A percentile compares a stretch with the other conserved stretches of the same genome.
phyloP scores from a whole-genome alignment of 305 asterid species.

The Fraxinus greggii region DNA sequence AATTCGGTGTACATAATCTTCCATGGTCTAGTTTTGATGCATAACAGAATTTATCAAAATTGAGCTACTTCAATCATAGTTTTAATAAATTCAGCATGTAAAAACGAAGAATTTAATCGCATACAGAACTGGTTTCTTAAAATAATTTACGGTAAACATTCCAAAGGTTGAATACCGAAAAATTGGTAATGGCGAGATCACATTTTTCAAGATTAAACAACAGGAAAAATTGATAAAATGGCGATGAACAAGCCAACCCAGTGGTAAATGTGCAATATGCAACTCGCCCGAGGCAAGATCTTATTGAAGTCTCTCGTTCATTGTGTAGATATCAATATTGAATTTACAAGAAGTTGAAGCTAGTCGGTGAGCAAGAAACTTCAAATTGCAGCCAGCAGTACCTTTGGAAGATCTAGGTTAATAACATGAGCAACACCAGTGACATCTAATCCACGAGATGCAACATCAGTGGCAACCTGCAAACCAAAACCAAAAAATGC shows the following conservation, averaged over 20 bases:
- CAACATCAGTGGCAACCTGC: conserved; percentile 96
- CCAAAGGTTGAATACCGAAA: not conserved
- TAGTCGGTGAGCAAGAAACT: conserved; percentile 21
- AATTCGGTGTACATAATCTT: conserved; percentile 86
- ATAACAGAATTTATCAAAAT: conserved; percentile 25
- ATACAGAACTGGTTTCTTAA: not conserved
- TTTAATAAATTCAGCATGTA: conserved; percentile 15
- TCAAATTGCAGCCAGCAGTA: conserved; percentile 31
- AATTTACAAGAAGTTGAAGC: not conserved
- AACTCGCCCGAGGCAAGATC: not conserved
- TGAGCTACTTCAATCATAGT: conserved; percentile 5
- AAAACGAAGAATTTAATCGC: conserved; percentile 4
- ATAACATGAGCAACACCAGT: conserved; percentile 89
- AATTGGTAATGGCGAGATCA: not conserved
- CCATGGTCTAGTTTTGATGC: conserved; percentile 62
- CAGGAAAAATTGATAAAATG: not conserved
- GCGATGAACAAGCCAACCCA: not conserved
- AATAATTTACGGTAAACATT: not conserved
- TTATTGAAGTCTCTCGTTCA: not conserved
- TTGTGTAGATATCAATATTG: not conserved
- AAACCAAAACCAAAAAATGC: conserved; percentile 23
- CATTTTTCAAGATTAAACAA: not conserved
- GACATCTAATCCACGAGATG: conserved; percentile 90
- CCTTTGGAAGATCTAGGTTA: conserved; percentile 92
- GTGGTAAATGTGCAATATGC: not conserved